phyloP scores from a whole-genome alignment of 129 eudicot species.

The Flaveria trinervia region DNA sequence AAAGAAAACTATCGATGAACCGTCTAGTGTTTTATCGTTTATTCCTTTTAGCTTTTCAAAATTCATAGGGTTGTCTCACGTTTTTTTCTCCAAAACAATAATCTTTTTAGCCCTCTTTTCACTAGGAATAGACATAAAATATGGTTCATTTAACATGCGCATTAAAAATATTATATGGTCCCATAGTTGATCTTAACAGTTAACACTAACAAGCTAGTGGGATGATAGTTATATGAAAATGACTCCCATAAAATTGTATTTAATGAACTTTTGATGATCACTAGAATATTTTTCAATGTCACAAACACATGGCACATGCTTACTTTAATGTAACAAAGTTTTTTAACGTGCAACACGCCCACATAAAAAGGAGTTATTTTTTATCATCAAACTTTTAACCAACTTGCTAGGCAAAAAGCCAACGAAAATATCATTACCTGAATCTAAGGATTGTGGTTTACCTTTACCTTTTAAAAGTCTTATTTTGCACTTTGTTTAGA shows the following conservation, averaged over 20 bases:
- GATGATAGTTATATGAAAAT: slow-evolving; percentile 34
- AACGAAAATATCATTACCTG: slow-evolving; percentile 26
- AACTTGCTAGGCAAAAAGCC: slow-evolving; percentile 39
- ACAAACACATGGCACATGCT: slow-evolving; percentile 36
- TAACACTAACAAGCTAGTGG: slow-evolving; percentile 28
- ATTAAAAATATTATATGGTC: slow-evolving; percentile 18
- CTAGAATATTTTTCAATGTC: slow-evolving; percentile 27
- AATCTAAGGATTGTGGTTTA: slow-evolving; percentile 27
- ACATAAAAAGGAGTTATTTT: slow-evolving; percentile 24
- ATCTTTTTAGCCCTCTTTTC: slow-evolving; percentile 4
- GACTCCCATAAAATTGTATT: slow-evolving; percentile 34
- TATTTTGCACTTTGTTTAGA: slow-evolving; percentile 21
- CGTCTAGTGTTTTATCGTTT: neutral
- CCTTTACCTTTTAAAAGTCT: slow-evolving; percentile 13
- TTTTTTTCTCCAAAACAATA: neutral
- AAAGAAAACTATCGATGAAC: neutral
- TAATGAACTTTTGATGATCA: slow-evolving; percentile 23
- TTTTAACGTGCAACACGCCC: slow-evolving; percentile 41
- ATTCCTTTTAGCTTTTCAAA: slow-evolving; percentile 12
- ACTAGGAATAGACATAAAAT: neutral
- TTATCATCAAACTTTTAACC: slow-evolving; percentile 36
- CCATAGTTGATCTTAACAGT: slow-evolving; percentile 28
- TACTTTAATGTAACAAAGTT: slow-evolving; percentile 35
- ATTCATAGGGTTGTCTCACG: slow-evolving; percentile 7
- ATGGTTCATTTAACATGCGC: slow-evolving; percentile 21